These are phyloP conservation scores for Ustilaginoidea virens DNA, from an alignment of 2,329 filamentous ascomycete genomes.

Conservation along the genomic window DNA sequence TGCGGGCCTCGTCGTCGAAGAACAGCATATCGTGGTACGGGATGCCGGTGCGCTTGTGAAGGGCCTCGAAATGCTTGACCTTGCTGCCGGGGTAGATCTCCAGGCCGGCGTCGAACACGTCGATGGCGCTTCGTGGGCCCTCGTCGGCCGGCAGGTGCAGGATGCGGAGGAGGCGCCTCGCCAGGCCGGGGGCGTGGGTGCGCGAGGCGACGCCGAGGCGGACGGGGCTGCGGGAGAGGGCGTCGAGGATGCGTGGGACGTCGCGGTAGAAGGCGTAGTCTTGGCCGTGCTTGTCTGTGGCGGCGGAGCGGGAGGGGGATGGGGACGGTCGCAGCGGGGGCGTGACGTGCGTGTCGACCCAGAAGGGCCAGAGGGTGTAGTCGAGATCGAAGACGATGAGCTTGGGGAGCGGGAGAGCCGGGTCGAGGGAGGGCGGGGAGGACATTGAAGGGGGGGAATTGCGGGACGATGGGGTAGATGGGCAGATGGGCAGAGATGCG, in stretches of 20 bases:
- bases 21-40: constrained; percentile 79
- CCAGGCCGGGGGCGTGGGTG: constrained; percentile 65
- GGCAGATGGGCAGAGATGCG: too few relatives aligned
- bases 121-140: constrained; percentile 21
- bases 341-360: constrained; percentile 85
- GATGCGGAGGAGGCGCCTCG: constrained; percentile 62
- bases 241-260: constrained; percentile 47
- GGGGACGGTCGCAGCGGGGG: constrained; percentile 47
- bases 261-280: constrained; percentile 55
- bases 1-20: constrained; percentile 84
- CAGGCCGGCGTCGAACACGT: constrained; percentile 43
- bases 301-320: constrained; percentile 24
- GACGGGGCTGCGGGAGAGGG: constrained; percentile 14
- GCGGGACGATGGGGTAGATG: not conserved
- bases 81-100: constrained; percentile 68
- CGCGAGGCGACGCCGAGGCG: constrained; percentile 63
- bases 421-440: constrained; percentile 30
- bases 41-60: constrained; percentile 57
- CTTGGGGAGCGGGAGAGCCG: constrained; percentile 54
- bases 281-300: constrained; percentile 45
- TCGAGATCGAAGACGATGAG: constrained; percentile 90
- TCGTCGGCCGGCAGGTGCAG: constrained; percentile 38
- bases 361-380: constrained; percentile 98
- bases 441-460: too few relatives aligned
- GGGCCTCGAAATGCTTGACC: constrained; percentile 64